Evolutionary conservation across 1,284 basidiomycete species (phyloP).

Genomic region (Microbotryum scabiosae): DNA sequence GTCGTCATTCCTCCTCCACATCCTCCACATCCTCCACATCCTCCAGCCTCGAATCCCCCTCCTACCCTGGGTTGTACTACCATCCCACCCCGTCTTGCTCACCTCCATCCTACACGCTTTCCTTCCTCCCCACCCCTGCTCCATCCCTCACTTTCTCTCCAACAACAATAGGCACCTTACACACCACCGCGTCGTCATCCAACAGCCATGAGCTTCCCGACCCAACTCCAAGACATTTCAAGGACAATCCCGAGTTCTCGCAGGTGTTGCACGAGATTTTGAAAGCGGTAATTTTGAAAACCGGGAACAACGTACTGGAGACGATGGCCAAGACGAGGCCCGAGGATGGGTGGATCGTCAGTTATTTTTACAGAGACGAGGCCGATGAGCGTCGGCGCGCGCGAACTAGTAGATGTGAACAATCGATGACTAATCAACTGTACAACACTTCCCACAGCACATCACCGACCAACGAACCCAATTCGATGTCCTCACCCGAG

Average conservation of each 20-base stretch:
- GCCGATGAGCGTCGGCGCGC: not conserved
- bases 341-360: constrained; percentile 12
- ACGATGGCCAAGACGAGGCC: constrained; percentile 13
- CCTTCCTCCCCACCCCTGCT: constrained; percentile 18
- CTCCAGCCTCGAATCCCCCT: constrained; percentile 2
- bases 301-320: constrained; percentile 9
- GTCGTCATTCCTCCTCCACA: not conserved
- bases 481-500: constrained; percentile 19
- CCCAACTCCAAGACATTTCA: constrained; percentile 18
- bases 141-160: constrained; percentile 24
- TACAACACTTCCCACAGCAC: constrained; percentile 10
- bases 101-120: constrained; percentile 9
- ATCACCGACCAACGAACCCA: constrained; percentile 23
- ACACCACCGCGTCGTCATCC: not conserved
- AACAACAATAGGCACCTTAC: constrained; percentile 21
- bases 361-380: not conserved
- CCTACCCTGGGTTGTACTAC: constrained; percentile 21
- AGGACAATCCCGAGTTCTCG: constrained; percentile 19
- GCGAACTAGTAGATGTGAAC: no score
- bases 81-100: constrained; percentile 7
- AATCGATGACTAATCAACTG: no score
- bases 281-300: not conserved
- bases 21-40: not conserved
- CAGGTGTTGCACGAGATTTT: constrained; percentile 25
- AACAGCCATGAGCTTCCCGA: not conserved